phyloP scores from a whole-genome alignment of 2,329 filamentous ascomycete genomes.

The Aspergillus sp. region DNA sequence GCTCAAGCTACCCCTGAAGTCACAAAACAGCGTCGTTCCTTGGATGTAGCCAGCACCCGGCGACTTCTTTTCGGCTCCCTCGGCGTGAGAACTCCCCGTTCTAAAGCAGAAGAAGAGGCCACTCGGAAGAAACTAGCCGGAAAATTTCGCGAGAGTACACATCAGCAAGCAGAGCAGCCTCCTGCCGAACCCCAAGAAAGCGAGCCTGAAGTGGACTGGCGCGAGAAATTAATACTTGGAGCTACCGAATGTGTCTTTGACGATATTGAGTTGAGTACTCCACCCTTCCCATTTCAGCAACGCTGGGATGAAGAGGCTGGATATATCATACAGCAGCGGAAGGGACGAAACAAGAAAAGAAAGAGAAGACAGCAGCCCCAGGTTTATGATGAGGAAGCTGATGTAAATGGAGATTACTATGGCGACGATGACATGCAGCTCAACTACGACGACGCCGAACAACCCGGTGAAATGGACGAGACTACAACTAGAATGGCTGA shows the following conservation, averaged over 20 bases:
- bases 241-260: constrained; percentile 84
- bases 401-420: constrained; percentile 39
- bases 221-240: constrained; percentile 68
- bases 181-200: constrained; percentile 32
- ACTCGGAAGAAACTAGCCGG: constrained; percentile 61
- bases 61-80: constrained; percentile 72
- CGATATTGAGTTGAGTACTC: constrained; percentile 66
- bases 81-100: constrained; percentile 67
- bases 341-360: constrained; percentile 35
- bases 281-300: constrained; percentile 87
- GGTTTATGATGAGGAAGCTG: constrained; percentile 45
- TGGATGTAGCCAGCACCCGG: constrained; percentile 63
- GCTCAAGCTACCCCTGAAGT: constrained; percentile 15
- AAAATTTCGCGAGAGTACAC: constrained; percentile 42
- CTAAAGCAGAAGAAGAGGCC: constrained; percentile 65
- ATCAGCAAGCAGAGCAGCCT: constrained; percentile 25
- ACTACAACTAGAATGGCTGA: constrained; percentile 21
- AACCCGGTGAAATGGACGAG: constrained; percentile 24
- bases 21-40: constrained; percentile 37
- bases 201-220: constrained; percentile 67
- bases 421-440: constrained; percentile 27
- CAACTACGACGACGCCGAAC: constrained; percentile 46
- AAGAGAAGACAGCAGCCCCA: constrained; percentile 55
- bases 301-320: constrained; percentile 81
- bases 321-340: constrained; percentile 39